Base-by-base conservation (phyloP, 1,284 basidiomycete genomes). In the Ceratobasidium papillatum region DNA sequence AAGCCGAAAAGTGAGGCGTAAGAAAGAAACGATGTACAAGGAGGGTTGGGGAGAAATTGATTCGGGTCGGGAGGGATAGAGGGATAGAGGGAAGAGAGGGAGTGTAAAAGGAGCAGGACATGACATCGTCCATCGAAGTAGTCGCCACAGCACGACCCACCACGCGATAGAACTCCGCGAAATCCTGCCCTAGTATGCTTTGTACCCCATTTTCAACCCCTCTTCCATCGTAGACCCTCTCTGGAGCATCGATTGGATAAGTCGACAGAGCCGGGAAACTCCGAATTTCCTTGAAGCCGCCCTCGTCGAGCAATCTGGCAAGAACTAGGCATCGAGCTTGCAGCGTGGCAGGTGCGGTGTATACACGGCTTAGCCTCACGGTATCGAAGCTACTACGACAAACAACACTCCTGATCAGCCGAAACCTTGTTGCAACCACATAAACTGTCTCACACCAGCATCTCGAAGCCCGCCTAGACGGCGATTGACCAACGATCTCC, bases 101-200 rank as follows among this genome's bases (percentile, higher is more conserved):
- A 17, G 65, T 38, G 36, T 34, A 41, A 49, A 45, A 36, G 19
- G 52, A 25, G 17, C 36, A 62, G 43, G 25, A 43, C 47, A 52
- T 25, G 36, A 22, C 32, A 25, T 51, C n/a, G 25, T 54, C 22
- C 22, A 41, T 25, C 12, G 14, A 30, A 54, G 52, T 12, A 30
- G 12, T 22, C 52, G 30, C 52, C 11, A 58, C 30, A 14, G 19
- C 34, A 34, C 4, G 25, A 30, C 30, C 27, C 52, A 36, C 56
- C 62, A 64, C 30, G 62, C 43, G 61, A 63, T 62, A n/a, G 36
- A 62, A 73, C 71, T 52, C 58, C 59, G 58, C 71, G 51, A 11
- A 43, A 73, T 32, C 38, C 14, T 59, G 45, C 71, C 71, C 43
- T 62, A 43, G 52, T 17, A 62, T 36, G 54, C 34, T 41, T 49